Conservation (phyloP, 2,329 filamentous ascomycete genomes). For the Orbilia blumenaviensis region DNA sequence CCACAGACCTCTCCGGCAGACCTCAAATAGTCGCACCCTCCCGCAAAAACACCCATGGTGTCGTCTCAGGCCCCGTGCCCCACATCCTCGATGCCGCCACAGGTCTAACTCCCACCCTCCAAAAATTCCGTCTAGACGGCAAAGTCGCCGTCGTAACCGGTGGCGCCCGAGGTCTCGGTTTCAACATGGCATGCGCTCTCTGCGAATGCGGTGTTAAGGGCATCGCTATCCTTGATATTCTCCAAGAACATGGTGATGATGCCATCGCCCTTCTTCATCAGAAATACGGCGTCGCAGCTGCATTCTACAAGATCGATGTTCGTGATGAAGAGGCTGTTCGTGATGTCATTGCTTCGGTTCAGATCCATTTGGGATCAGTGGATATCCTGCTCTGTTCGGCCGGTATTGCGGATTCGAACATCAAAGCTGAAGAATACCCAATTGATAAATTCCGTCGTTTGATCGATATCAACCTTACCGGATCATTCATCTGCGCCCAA, state of each 20-base stretch:
- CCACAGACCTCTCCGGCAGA: not conserved
- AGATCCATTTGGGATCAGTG: slow-evolving; percentile 72
- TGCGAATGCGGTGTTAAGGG: slow-evolving; percentile 78
- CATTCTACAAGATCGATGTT: slow-evolving; percentile 82
- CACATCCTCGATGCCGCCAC: slow-evolving; percentile 65
- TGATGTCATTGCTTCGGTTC: slow-evolving; percentile 72
- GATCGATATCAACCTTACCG: slow-evolving; percentile 83
- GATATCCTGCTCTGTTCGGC: slow-evolving; percentile 83
- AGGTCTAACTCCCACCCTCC: slow-evolving; percentile 70
- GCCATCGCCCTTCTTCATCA: slow-evolving; percentile 75
- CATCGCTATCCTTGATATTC: slow-evolving; percentile 78
- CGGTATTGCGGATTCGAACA: slow-evolving; percentile 83
- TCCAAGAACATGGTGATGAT: slow-evolving; percentile 76
- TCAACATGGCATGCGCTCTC: slow-evolving; percentile 80
- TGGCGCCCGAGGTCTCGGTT: slow-evolving; percentile 78
- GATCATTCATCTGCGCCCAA: slow-evolving; percentile 80
- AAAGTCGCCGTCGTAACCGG: slow-evolving; percentile 79
- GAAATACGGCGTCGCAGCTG: slow-evolving; percentile 76
- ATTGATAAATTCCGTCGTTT: slow-evolving; percentile 78
- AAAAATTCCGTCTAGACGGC: slow-evolving; percentile 74
- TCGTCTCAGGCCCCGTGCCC: slow-evolving; percentile 66
- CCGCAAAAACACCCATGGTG: slow-evolving; percentile 64
- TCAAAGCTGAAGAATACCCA: slow-evolving; percentile 81
- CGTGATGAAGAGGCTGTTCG: slow-evolving; percentile 76
- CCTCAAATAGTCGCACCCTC: slow-evolving; percentile 60